Conservation (phyloP, 768 basidiomycete species). For the Naematelia encephala region DNA sequence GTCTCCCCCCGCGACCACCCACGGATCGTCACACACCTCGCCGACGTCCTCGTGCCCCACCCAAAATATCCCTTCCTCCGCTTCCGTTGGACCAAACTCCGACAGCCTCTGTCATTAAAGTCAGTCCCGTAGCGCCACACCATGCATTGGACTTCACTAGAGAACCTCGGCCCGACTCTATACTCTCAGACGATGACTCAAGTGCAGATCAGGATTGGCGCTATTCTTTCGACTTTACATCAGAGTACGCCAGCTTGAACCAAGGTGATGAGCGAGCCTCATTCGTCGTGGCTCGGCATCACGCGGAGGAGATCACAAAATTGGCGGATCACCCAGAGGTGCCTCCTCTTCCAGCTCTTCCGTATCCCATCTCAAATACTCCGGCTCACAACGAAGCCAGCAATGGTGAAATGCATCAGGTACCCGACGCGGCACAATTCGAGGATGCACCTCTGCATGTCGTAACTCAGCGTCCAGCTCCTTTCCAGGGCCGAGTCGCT, state of each 20-base stretch:
- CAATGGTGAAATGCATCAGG: neutral
- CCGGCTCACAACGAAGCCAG: no score
- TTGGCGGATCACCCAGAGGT: neutral
- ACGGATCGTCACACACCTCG: slow-evolving; percentile 15
- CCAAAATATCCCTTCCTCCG: slow-evolving; percentile 26
- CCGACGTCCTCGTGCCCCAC: slow-evolving; percentile 16
- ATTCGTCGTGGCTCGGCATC: slow-evolving; percentile 36
- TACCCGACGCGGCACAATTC: neutral
- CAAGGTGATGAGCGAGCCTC: slow-evolving; percentile 32
- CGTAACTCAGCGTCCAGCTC: slow-evolving; percentile 12
- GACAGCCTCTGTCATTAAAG: neutral
- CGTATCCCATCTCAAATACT: neutral
- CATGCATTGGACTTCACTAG: slow-evolving; percentile 5
- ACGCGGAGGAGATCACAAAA: neutral
- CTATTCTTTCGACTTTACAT: slow-evolving; percentile 47
- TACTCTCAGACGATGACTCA: slow-evolving; percentile 14
- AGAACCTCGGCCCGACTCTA: slow-evolving; percentile 8
- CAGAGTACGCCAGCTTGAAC: slow-evolving; percentile 40
- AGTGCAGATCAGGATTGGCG: slow-evolving; percentile 17
- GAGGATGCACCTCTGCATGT: neutral
- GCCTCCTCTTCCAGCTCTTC: slow-evolving; percentile 14
- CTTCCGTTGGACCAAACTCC: slow-evolving; percentile 15
- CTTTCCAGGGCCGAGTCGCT: slow-evolving; percentile 36
- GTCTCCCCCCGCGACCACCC: slow-evolving; percentile 27
- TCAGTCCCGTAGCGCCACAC: neutral